phyloP scores from a whole-genome alignment of 495 filamentous ascomycete genomes.

The Penicillium silybi region DNA sequence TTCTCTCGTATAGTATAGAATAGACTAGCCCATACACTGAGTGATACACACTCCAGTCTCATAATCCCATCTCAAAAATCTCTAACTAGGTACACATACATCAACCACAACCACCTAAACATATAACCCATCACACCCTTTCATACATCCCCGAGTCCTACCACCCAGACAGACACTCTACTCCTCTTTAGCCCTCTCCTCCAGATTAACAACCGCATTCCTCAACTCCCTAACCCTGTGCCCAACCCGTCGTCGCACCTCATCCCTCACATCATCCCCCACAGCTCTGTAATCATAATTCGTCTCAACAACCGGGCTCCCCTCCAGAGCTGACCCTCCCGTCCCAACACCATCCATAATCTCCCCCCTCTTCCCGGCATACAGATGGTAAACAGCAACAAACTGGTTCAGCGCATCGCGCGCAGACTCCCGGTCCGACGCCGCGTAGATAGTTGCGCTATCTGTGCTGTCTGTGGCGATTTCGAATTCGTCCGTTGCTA shows the following conservation, averaged over 20 bases:
- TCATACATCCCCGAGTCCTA: too few species aligned
- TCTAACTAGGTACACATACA: background rate
- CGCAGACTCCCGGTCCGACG: conserved; percentile 44
- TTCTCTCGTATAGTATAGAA: background rate
- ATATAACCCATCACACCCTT: too few species aligned
- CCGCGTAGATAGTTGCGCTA: conserved; percentile 40
- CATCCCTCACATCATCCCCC: conserved; percentile 23
- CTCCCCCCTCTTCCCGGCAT: conserved; percentile 19
- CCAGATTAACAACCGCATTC: conserved; percentile 39
- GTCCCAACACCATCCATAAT: background rate
- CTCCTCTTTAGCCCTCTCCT: conserved; percentile 38
- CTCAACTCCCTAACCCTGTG: conserved; percentile 41
- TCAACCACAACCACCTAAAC: background rate
- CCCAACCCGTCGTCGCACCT: conserved; percentile 39
- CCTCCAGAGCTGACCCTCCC: background rate
- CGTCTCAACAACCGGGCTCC: conserved; percentile 23
- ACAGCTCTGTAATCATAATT: conserved; percentile 32
- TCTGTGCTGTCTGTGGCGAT: conserved; percentile 46
- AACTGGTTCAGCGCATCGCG: conserved; percentile 42
- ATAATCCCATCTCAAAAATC: background rate
- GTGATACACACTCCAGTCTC: background rate
- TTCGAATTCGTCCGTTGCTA: conserved; percentile 46
- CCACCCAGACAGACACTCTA: conserved; percentile 8
- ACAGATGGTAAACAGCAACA: conserved; percentile 32
- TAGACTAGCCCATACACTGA: background rate